phyloP scores from a whole-genome alignment of 1,284 basidiomycete species.

The Coniferiporia sulphurascens region DNA sequence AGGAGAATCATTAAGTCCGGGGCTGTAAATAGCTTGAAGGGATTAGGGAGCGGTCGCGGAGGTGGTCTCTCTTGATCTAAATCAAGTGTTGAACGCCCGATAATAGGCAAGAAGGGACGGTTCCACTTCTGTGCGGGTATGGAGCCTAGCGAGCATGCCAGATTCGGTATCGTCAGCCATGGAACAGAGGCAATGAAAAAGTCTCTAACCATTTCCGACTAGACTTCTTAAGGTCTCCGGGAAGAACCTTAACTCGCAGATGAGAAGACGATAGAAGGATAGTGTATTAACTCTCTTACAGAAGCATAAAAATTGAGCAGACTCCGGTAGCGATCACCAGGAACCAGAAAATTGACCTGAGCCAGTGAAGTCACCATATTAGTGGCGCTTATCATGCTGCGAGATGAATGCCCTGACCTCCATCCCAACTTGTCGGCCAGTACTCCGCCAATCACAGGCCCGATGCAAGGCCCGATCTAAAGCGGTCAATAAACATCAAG shows the following conservation, averaged over 20 bases:
- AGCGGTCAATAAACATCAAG: not conserved
- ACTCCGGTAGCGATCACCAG: constrained; percentile 54
- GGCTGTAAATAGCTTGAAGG: constrained; percentile 52
- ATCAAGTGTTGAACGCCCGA: constrained; percentile 33
- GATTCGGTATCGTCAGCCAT: not conserved
- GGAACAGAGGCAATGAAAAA: not conserved
- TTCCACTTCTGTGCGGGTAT: constrained; percentile 43
- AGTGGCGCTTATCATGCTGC: not conserved
- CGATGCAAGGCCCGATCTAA: constrained; percentile 35
- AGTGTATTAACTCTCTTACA: constrained; percentile 36
- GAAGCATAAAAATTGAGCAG: constrained; percentile 48
- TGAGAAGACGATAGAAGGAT: not conserved
- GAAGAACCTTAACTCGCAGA: constrained; percentile 30
- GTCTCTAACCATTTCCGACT: constrained; percentile 46
- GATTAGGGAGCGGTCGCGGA: constrained; percentile 44
- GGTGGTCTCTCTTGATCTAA: constrained; percentile 27
- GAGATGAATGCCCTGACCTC: constrained; percentile 46
- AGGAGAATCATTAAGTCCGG: constrained; percentile 61
- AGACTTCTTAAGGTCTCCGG: constrained; percentile 49
- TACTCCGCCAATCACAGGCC: constrained; percentile 51
- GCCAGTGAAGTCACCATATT: not conserved
- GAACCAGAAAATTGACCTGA: constrained; percentile 77
- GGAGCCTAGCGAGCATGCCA: constrained; percentile 24
- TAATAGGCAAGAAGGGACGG: constrained; percentile 50
- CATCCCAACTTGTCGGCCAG: constrained; percentile 58